Percentiles rank a stretch among this genome's conserved stretches.
These are phyloP conservation scores for Dichomitus squalens DNA, from an alignment of 1,284 basidiomycete species.

Conservation along the genomic window DNA sequence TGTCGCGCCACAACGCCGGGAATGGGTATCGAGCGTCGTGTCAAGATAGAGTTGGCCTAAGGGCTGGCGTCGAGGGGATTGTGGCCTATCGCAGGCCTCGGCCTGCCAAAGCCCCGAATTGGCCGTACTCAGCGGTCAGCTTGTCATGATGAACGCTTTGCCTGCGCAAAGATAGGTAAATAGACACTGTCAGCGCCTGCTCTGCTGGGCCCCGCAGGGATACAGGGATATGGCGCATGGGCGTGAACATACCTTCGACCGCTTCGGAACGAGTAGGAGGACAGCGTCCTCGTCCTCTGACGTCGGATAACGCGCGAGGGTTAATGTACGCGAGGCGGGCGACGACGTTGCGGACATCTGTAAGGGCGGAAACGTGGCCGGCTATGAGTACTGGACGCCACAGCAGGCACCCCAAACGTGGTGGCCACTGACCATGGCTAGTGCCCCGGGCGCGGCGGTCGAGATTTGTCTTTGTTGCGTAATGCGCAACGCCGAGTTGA, in stretches of 20 bases:
- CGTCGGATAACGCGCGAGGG: conserved; percentile 9
- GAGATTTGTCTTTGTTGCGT: conserved; percentile 30
- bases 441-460: conserved; percentile 7
- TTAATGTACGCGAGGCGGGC: neutral
- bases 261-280: conserved; percentile 26
- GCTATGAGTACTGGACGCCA: conserved; percentile 6
- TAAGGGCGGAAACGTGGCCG: conserved; percentile 2
- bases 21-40: no score
- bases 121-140: neutral
- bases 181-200: neutral
- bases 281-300: conserved; percentile 27
- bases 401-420: neutral
- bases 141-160: conserved; percentile 20
- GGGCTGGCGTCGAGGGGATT: no score
- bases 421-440: conserved; percentile 16
- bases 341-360: conserved; percentile 5
- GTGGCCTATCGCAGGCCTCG: no score
- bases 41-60: no score
- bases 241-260: conserved; percentile 22
- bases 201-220: neutral
- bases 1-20: no score
- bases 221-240: neutral
- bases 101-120: no score
- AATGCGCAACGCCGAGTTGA: conserved; percentile 30
- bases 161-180: conserved; percentile 5